Evolutionary conservation across 306 rosid genomes (phyloP).

Genomic region (Leucaena leucocephala): DNA sequence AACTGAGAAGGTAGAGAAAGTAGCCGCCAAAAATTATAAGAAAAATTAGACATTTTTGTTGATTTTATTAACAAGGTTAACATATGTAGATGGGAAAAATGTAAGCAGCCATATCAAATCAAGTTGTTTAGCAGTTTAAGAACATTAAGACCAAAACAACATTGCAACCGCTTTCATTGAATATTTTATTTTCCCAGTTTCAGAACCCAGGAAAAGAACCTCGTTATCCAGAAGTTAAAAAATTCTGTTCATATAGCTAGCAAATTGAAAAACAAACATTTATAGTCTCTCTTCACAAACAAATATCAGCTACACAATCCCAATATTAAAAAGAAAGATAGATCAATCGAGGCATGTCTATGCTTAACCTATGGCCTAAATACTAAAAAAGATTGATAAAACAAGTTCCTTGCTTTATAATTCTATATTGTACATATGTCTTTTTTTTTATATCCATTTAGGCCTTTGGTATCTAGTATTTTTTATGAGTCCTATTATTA

Average conservation of each 20-base stretch:
- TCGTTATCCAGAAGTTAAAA: background rate
- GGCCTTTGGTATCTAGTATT: too few relatives aligned
- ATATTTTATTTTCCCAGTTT: background rate
- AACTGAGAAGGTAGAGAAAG: too few relatives aligned
- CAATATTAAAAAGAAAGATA: background rate
- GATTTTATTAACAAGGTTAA: too few relatives aligned
- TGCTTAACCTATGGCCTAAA: background rate
- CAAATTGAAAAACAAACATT: background rate
- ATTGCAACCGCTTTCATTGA: background rate
- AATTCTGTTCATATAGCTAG: background rate
- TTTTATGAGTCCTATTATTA: too few relatives aligned
- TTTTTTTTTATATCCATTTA: background rate
- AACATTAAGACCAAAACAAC: background rate
- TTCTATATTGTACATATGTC: background rate
- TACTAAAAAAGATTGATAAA: background rate
- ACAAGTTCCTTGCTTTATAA: background rate
- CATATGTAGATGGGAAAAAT: too few relatives aligned
- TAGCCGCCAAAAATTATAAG: too few relatives aligned
- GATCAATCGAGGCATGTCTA: background rate
- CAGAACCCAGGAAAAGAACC: background rate
- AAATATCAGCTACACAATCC: background rate
- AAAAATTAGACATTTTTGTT: too few relatives aligned
- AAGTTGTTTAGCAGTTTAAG: background rate
- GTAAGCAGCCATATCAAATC: background rate
- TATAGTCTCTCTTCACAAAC: background rate